Evolutionary conservation across 1,284 basidiomycete species (phyloP).

Genomic region (Ceraceosorus guamensis): DNA sequence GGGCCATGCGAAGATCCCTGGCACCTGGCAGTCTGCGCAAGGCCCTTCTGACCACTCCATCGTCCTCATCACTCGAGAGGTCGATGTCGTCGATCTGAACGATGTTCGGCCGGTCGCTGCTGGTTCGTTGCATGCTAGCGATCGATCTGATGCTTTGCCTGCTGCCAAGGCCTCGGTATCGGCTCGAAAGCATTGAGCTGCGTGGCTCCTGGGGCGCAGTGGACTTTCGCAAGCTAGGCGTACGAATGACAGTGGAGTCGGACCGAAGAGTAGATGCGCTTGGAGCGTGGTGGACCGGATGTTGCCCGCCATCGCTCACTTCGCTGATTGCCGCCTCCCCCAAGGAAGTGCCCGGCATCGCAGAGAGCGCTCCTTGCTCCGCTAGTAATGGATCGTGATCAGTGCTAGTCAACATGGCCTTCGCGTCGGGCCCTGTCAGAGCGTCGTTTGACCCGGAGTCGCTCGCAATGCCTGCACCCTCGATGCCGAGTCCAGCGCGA

Average conservation of each 20-base stretch:
- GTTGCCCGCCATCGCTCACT: background rate
- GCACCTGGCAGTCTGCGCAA: slow-evolving; percentile 38
- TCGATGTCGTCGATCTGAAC: slow-evolving; percentile 45
- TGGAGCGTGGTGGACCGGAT: slow-evolving; percentile 27
- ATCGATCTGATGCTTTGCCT: too few species aligned
- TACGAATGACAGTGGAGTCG: slow-evolving; percentile 5
- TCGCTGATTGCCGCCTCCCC: background rate
- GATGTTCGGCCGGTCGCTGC: slow-evolving; percentile 22
- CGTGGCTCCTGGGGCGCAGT: too few species aligned
- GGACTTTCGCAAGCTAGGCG: too few species aligned
- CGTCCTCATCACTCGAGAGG: slow-evolving; percentile 43
- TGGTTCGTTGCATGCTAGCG: too few species aligned
- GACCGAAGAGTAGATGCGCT: slow-evolving; percentile 36
- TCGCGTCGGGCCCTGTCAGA: too few species aligned
- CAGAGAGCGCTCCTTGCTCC: background rate
- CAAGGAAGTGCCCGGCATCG: background rate
- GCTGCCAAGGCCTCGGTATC: too few species aligned
- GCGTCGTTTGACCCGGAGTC: background rate
- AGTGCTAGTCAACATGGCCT: too few species aligned
- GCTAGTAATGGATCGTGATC: too few species aligned
- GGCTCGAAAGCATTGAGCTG: too few species aligned
- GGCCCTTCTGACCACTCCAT: slow-evolving; percentile 34
- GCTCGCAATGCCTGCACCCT: background rate
- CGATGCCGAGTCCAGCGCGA: slow-evolving; percentile 18
- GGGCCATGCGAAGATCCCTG: slow-evolving; percentile 36